These are phyloP conservation scores for Tolypocladium endophyticum DNA, from an alignment of 2,329 filamentous ascomycete genomes.

Conservation along the genomic window DNA sequence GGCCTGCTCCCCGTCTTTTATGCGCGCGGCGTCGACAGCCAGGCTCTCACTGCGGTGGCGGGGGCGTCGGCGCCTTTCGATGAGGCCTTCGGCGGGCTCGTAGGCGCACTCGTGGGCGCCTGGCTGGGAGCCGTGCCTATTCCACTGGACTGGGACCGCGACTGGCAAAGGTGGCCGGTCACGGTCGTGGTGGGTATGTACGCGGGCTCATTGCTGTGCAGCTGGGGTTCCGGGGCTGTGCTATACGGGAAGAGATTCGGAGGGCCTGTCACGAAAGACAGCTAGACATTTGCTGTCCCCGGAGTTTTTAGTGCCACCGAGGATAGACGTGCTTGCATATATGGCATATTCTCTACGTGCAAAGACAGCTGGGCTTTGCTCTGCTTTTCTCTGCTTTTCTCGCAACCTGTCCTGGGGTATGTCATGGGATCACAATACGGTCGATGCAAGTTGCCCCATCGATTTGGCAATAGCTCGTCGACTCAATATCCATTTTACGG, in stretches of 20 bases:
- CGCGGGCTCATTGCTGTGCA: slow-evolving; percentile 63
- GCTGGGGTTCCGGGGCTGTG: slow-evolving; percentile 45
- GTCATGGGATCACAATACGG: neutral
- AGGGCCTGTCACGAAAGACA: slow-evolving; percentile 13
- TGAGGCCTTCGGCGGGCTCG: slow-evolving; percentile 68
- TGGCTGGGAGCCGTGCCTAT: slow-evolving; percentile 95
- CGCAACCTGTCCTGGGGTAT: neutral
- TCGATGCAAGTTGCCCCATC: neutral
- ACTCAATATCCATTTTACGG: neutral
- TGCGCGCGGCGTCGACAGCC: slow-evolving; percentile 65
- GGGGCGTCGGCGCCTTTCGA: slow-evolving; percentile 64
- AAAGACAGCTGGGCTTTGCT: neutral
- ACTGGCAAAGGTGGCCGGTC: slow-evolving; percentile 97
- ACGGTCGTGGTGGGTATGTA: slow-evolving; percentile 82
- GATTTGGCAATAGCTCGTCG: neutral
- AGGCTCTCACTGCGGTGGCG: slow-evolving; percentile 60
- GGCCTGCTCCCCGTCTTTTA: slow-evolving; percentile 75
- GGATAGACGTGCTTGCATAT: neutral
- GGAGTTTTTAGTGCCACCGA: neutral
- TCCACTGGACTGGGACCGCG: slow-evolving; percentile 95
- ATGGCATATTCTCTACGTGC: neutral
- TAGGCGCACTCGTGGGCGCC: slow-evolving; percentile 71
- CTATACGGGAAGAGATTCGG: slow-evolving; percentile 34
- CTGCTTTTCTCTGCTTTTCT: neutral
- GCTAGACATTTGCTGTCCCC: slow-evolving; percentile 7